Conservation (phyloP, 2,329 filamentous ascomycete species). For the Botrytis sinoallii region DNA sequence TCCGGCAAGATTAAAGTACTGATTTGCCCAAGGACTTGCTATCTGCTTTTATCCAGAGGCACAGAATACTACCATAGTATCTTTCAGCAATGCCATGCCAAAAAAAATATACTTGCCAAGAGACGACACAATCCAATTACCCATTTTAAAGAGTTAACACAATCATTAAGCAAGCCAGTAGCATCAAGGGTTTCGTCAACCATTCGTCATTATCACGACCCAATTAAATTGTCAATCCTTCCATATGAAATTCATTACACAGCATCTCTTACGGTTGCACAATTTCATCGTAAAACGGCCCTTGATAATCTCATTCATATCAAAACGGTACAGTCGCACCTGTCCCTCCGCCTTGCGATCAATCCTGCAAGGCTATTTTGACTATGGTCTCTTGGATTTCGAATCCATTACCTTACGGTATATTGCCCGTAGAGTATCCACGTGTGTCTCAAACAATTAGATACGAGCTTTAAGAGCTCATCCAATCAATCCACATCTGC, state of each 20-base stretch:
- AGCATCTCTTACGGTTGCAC: background rate
- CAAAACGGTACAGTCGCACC: background rate
- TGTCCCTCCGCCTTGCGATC: background rate
- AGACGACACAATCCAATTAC: background rate
- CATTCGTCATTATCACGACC: background rate
- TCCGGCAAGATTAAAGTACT: background rate
- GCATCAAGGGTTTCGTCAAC: background rate
- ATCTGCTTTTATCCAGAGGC: background rate
- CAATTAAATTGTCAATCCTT: background rate
- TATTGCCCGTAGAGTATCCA: background rate
- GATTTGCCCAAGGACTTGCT: background rate
- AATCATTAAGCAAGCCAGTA: background rate
- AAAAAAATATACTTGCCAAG: background rate
- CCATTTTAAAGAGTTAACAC: background rate
- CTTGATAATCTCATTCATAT: background rate
- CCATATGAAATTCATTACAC: background rate
- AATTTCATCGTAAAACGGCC: background rate
- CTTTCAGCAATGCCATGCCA: background rate
- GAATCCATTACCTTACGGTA: background rate
- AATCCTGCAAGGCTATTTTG: slow-evolving; percentile 2
- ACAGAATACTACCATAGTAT: background rate
- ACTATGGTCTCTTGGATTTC: background rate
- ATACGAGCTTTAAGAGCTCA: background rate
- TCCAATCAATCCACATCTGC: background rate
- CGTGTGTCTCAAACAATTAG: background rate